Evolutionary conservation across 2,329 filamentous ascomycete species (phyloP), one percentile per base, ranked within the genome.

Genomic region (Didymella pomorum): DNA sequence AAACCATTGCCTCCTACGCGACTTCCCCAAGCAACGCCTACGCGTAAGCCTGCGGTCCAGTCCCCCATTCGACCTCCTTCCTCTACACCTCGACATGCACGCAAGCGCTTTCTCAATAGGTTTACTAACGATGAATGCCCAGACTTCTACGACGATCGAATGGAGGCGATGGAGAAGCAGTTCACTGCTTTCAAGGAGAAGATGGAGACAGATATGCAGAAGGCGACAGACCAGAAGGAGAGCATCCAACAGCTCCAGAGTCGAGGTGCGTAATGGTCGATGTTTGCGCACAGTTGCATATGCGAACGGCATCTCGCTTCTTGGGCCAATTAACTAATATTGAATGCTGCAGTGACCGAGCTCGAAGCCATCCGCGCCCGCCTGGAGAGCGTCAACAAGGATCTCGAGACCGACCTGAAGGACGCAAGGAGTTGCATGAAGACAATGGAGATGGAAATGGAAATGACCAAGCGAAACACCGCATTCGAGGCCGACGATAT

Each of bases 101-200:
- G 62, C 83, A 48, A 84, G 64, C 75, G 74, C 14, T 93, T 84
- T 81, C 81, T 94, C 70, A 89, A 84, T 65, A 90, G 88, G 80
- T 80, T 88, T 82, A 92, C 93, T 87, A 89, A 91, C 83, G 79
- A 85, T 65, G 83, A 80, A 78, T 73, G 76, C 74, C 80, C 84
- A 91, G 90, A 85, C 70, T 94, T 89, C 84, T 92, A 97, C 74
- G 89, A 93, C 68, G 86, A 86, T 61, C 87, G 89, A 64, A 84
- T 97, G 66, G 87, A 88, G 62, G 85, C 87, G 59, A 89, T 97
- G 79, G 91, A 96, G 50, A 71, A 69, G 81, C 83, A 94, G 69
- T 92, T 92, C 72, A 83, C 85, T 46, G 82, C 84, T 58, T 82
- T 98, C 61, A 89, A 89, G 70, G 84, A 89, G 57, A 88, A 90